Base-by-base conservation (phyloP, 2,329 filamentous ascomycete species). In the Neonectria ditissima region DNA sequence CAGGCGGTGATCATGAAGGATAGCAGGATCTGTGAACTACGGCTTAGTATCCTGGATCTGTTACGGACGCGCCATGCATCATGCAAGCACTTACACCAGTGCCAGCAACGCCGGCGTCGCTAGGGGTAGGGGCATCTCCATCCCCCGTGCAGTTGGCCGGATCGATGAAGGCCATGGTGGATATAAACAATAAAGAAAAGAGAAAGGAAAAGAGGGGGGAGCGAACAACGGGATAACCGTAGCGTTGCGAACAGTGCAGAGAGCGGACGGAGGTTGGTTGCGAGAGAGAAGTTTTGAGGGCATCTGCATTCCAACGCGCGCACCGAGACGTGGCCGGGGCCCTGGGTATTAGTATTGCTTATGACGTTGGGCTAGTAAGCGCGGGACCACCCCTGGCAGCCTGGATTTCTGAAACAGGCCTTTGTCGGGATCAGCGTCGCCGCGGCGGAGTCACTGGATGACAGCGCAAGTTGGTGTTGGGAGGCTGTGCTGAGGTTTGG, bases 1-100 rank as follows among this genome's bases (percentile, higher is more conserved):
- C 78, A 79, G 56, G 89, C 89, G 6, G 88, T 90, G 65, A 90
- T 84, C 73, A 90, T 88, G 78, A 90, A 91, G 50, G 88, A 90
- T 66, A 91, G 82, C 32, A 91, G 80, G 64, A 74, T 72, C 72
- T 74, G 16, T 55, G 7, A 2, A 10, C 22, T 22, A 54, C n/a
- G 53, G 52, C 26, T 69, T 63, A 59, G 73, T 26, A 47, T n/a
- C 63, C 20, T 6, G 10, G 9, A 14, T 39, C 16, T 44, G 30
- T 18, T 1, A n/a, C 14, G 3, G 24, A n/a, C 24, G 45, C 52
- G 20, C 32, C 28, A 41, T 37, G 34, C 34, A 37, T 7, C 34
- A 11, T 80, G 81, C 63, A 86, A 83, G 70, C 77, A 13, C 68
- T 74, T 56, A 78, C 83, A 44, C 86, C 86, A 80, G 81, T 5